phyloP scores from a whole-genome alignment of 495 filamentous ascomycete species.

The Ramalina intermedia region DNA sequence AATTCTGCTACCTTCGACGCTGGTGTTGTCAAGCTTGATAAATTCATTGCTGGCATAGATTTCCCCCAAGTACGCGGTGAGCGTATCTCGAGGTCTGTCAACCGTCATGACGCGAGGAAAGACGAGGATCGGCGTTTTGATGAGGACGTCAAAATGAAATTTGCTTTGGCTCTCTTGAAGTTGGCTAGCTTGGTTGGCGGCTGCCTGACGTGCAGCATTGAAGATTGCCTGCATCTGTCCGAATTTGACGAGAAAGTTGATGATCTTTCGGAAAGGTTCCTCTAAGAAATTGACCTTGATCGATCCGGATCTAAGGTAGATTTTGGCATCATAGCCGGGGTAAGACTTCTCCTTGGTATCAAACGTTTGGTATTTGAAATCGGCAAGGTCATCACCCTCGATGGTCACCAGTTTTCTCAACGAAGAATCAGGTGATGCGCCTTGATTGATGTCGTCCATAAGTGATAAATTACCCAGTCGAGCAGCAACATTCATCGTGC shows the following conservation, averaged over 20 bases:
- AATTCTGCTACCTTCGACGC: slow-evolving; percentile 73
- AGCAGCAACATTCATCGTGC: slow-evolving; percentile 70
- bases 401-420: slow-evolving; percentile 84
- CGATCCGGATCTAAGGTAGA: slow-evolving; percentile 78
- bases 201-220: slow-evolving; percentile 89
- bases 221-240: slow-evolving; percentile 99
- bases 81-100: slow-evolving; percentile 55
- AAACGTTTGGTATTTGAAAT: slow-evolving; percentile 95
- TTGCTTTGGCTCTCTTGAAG: slow-evolving; percentile 78
- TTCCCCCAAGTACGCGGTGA: slow-evolving; percentile 90
- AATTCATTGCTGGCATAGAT: slow-evolving; percentile 95
- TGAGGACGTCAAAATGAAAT: slow-evolving; percentile 82
- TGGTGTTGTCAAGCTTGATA: slow-evolving; percentile 45
- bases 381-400: slow-evolving; percentile 88
- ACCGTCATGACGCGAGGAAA: slow-evolving; percentile 62
- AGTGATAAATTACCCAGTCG: slow-evolving; percentile 76
- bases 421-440: slow-evolving; percentile 63
- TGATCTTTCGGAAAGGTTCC: slow-evolving; percentile 95
- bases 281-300: slow-evolving; percentile 93
- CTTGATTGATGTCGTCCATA: slow-evolving; percentile 88
- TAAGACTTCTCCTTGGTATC: slow-evolving; percentile 60
- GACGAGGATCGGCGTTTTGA: slow-evolving; percentile 90
- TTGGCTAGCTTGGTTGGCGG: slow-evolving; percentile 86
- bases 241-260: slow-evolving; percentile 94
- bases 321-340: slow-evolving; percentile 88